Evolutionary conservation across 352 stramenopile genomes (phyloP), one percentile per base, ranked within the genome.

Genomic region (Phytophthora fragariae): DNA sequence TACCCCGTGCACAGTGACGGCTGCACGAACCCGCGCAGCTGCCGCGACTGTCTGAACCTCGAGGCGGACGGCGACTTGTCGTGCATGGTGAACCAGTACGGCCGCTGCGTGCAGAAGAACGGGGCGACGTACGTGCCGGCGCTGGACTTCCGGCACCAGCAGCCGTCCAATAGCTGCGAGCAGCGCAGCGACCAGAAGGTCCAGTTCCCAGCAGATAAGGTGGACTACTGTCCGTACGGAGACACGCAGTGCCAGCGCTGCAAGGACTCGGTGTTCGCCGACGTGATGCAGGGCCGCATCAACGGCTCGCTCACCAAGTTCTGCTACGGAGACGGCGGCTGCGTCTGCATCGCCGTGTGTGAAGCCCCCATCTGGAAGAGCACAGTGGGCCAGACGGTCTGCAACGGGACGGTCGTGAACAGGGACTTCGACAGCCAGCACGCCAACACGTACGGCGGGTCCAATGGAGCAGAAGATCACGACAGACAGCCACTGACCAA

Each of bases 21-120:
- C 49, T 89, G 69, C 63, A 82, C 54, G 27, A 68, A 88, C 41
- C 80, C 84, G 12, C 77, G 85, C 10, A 77, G 72, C 2, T 93
- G 86, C 73, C 68, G 74, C 59, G 85, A 92, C 75, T 93, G 86
- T 67, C 75, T 94, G 11, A 90, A 90, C 56, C 62, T 74, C 46
- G 62, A 79, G 67, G 50, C 87, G n/a, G 69, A 57, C 27, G 58
- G 63, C 24, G 72, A 72, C 31, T 68, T 79, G 41, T 79, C 72
- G 24, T 84, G 77, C 63, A 82, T 82, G 71, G 65, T 82, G 54
- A 82, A 82, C 68, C 66, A 82, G 52, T 81, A 79, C 56, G 77
- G 72, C 12, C 77, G 75, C 21, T 84, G 77, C 58, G 65, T 80
- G n/a, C 62, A 70, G n/a, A 90, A 88, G 72, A 70, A 14, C 11